These are phyloP conservation scores for Spatholobus suberectus DNA, from an alignment of 306 rosid species.

Conservation along the genomic window DNA sequence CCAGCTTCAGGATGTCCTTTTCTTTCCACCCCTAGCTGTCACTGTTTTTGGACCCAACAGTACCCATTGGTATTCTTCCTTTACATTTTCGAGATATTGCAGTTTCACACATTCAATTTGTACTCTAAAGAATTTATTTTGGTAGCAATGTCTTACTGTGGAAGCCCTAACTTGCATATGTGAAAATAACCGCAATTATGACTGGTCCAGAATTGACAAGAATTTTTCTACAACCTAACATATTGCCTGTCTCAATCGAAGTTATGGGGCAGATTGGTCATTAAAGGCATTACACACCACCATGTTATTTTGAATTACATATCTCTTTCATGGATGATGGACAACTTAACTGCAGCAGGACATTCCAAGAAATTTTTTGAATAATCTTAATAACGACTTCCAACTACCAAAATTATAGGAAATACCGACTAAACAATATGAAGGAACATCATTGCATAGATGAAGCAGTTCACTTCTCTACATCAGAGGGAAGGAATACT, in stretches of 20 bases:
- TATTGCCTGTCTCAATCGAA: constrained; percentile 41
- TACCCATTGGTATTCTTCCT: constrained; percentile 12
- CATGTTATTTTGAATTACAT: constrained; percentile 35
- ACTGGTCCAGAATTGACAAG: neutral
- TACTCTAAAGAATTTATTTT: neutral
- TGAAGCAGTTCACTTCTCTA: neutral
- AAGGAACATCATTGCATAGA: constrained; percentile 1
- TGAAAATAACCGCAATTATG: neutral
- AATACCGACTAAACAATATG: constrained; percentile 8
- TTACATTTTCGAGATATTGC: constrained; percentile 30
- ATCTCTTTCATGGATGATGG: constrained; percentile 38
- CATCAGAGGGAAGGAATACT: constrained; percentile 12
- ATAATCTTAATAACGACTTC: constrained; percentile 32
- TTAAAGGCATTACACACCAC: constrained; percentile 32
- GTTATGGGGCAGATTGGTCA: constrained; percentile 19
- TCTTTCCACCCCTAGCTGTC: constrained; percentile 32
- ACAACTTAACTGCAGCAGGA: constrained; percentile 33
- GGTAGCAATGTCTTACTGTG: neutral
- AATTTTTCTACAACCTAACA: neutral
- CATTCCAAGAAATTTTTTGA: constrained; percentile 35
- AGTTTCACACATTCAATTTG: constrained; percentile 13
- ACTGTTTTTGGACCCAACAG: constrained; percentile 31
- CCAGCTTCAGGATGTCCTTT: constrained; percentile 16
- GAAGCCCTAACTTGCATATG: neutral
- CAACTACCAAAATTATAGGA: constrained; percentile 13